Base-by-base conservation (phyloP, 140 eudicot genomes). In the Stevia rebaudiana region DNA sequence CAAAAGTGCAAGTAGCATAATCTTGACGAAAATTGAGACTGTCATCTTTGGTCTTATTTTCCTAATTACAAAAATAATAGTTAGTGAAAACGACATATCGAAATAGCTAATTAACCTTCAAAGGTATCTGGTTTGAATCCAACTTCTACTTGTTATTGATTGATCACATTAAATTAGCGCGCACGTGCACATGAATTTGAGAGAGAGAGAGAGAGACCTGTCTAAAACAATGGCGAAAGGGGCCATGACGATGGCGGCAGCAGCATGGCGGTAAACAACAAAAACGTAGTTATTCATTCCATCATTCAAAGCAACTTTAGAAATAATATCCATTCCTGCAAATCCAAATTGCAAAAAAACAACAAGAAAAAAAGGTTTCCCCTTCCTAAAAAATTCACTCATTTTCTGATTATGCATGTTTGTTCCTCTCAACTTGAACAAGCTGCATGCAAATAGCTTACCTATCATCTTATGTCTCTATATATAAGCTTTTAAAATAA, bases 261-360 rank as follows among this genome's bases (percentile, higher is more conserved):
- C 55, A 11, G 84, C 97, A 53, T 90, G 95, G 5, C 97, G 85
- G n/a, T 90, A 90, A 54, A 86, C 97, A 21, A 83, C 95, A 15
- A 83, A 86, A 1, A 86, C 90, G 46, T 86, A 90, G 53, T 86
- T 90, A 71, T 89, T 90, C 95, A 86, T 90, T 15, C 97, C 97
- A 67, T 86, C 83, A 48, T 86, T 90, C 10, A 90, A 58, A 53
- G 97, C 97, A 11, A 81, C 94, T 71, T 90, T 90, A 7, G 97
- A 81, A 31, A 90, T 76, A 51, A 90, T 62, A 70, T 86, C 97
- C 95, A 90, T 86, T 41, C 97, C 97, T 1, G 97, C 95, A n/a
- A 81, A 67, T 24, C 97, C 97, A 50, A 79, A 77, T 46, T 89
- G 97, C 76, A 89, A 70, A 73, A 86, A 81, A 11, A 86, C 60